These are phyloP conservation scores for Saussurea involucrata DNA, from an alignment of 129 eudicot species.

Conservation along the genomic window DNA sequence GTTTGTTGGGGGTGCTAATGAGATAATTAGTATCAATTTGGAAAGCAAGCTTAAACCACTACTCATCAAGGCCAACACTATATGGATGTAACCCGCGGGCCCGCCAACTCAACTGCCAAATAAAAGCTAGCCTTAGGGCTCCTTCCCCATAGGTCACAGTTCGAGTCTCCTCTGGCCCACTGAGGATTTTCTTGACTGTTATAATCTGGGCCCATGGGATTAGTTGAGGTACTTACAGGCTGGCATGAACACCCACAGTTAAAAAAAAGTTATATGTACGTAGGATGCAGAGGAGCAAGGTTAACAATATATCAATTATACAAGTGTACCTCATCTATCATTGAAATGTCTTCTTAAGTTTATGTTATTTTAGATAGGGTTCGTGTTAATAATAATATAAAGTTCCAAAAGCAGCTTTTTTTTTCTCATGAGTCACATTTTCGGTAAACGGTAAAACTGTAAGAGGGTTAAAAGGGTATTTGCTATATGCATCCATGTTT, in stretches of 20 bases:
- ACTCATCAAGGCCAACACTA: slow-evolving; percentile 44
- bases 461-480: too few species aligned
- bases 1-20: slow-evolving; percentile 49
- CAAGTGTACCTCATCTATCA: slow-evolving; percentile 8
- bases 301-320: not conserved
- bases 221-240: too few species aligned
- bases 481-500: too few species aligned
- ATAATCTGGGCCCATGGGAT: too few species aligned
- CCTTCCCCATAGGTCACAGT: not conserved
- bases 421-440: not conserved
- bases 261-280: too few species aligned
- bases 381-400: not conserved
- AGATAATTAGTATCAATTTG: slow-evolving; percentile 36
- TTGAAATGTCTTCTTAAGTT: not conserved
- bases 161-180: not conserved
- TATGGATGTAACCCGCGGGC: slow-evolving; percentile 33
- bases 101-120: not conserved
- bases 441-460: not conserved
- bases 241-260: too few species aligned
- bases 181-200: not conserved
- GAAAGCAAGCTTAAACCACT: slow-evolving; percentile 45
- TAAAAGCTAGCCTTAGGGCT: not conserved
- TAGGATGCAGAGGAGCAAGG: not conserved
- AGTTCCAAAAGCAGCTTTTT: slow-evolving; percentile 10
- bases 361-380: not conserved